phyloP scores from a whole-genome alignment of 306 rosid genomes.

The Begonia peltatifolia region DNA sequence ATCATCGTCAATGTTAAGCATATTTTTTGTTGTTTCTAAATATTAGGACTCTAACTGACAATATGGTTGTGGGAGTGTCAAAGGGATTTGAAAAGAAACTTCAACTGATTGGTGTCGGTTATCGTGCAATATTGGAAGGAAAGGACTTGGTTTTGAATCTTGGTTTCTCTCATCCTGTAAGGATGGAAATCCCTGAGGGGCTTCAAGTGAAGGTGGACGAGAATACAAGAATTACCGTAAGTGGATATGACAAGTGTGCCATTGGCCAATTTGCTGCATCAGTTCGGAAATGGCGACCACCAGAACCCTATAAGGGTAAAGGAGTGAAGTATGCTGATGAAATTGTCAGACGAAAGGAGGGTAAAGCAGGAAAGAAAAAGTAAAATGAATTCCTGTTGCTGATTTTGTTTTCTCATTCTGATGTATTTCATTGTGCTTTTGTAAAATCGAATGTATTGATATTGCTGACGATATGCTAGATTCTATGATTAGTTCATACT shows the following conservation, averaged over 20 bases:
- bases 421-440: no score
- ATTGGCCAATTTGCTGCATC: slow-evolving; percentile 96
- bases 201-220: slow-evolving; percentile 84
- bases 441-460: no score
- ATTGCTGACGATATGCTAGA: no score
- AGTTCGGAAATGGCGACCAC: slow-evolving; percentile 90
- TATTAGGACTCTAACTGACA: slow-evolving; percentile 72
- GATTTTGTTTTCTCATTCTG: slow-evolving; percentile 1
- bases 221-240: slow-evolving; percentile 63
- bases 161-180: slow-evolving; percentile 98
- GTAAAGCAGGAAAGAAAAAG: slow-evolving; percentile 98
- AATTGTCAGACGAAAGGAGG: slow-evolving; percentile 82
- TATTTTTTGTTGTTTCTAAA: no score
- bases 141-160: slow-evolving; percentile 69
- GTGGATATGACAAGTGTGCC: slow-evolving; percentile 80
- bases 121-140: slow-evolving; percentile 34
- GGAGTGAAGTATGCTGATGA: slow-evolving; percentile 96
- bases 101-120: slow-evolving; percentile 69
- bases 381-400: slow-evolving; percentile 5
- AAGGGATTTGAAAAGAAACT: slow-evolving; percentile 92
- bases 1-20: no score
- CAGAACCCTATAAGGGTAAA: slow-evolving; percentile 97
- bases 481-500: no score
- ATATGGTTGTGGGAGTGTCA: slow-evolving; percentile 49
- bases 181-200: slow-evolving; percentile 68